A percentile compares a stretch with the other conserved stretches of the same genome.
phyloP scores from a whole-genome alignment of 1,139 yeast species.

The Taiozyma sp. region DNA sequence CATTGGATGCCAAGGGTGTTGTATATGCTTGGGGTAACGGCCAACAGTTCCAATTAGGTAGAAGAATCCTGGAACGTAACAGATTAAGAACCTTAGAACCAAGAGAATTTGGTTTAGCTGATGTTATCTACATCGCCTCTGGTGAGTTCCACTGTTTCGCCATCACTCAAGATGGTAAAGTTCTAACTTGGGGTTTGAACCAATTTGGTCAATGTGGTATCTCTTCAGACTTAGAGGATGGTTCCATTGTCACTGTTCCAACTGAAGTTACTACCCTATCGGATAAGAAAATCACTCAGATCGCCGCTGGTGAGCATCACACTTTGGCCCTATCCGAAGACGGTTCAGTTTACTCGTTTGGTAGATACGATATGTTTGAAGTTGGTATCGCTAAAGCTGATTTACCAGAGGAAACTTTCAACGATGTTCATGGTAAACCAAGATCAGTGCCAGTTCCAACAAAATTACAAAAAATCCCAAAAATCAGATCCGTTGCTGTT shows the following conservation, averaged over 20 bases:
- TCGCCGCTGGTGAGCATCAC: slow-evolving; percentile 96
- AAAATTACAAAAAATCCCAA: slow-evolving; percentile 51
- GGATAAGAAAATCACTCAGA: slow-evolving; percentile 50
- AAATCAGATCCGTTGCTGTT: slow-evolving; percentile 61
- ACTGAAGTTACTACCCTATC: slow-evolving; percentile 60
- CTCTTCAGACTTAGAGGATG: slow-evolving; percentile 67
- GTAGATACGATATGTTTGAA: slow-evolving; percentile 91
- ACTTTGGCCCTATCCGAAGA: slow-evolving; percentile 65
- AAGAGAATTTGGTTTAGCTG: slow-evolving; percentile 72
- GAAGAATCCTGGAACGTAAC: slow-evolving; percentile 75
- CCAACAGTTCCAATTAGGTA: slow-evolving; percentile 86
- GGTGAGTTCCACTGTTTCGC: slow-evolving; percentile 98
- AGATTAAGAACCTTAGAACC: slow-evolving; percentile 68
- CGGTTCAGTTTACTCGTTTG: slow-evolving; percentile 81
- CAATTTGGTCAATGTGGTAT: slow-evolving; percentile 96
- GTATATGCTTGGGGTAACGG: slow-evolving; percentile 99
- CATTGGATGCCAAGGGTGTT: slow-evolving; percentile 77
- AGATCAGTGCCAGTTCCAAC: slow-evolving; percentile 91
- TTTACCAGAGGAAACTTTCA: slow-evolving; percentile 64
- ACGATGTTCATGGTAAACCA: slow-evolving; percentile 74
- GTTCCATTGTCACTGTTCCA: slow-evolving; percentile 75
- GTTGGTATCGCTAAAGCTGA: slow-evolving; percentile 70
- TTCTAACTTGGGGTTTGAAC: slow-evolving; percentile 91
- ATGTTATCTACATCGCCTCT: slow-evolving; percentile 75
- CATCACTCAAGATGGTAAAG: slow-evolving; percentile 63